These are phyloP conservation scores for Vishniacozyma victoriae DNA, from an alignment of 768 basidiomycete species.

Conservation along the genomic window DNA sequence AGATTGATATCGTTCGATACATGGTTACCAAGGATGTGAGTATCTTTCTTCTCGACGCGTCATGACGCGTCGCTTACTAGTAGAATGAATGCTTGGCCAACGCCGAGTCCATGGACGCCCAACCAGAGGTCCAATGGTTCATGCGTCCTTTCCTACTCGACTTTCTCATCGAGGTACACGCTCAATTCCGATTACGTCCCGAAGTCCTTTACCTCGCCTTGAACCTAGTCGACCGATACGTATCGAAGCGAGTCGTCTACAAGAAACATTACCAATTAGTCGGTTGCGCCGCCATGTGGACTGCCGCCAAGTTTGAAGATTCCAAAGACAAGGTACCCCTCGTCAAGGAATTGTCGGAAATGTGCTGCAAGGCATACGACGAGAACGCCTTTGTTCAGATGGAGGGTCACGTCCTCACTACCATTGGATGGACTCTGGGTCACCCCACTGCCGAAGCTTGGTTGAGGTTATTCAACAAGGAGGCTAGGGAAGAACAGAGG, in stretches of 20 bases:
- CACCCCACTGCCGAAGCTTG: conserved; percentile 98
- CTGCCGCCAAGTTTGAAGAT: conserved; percentile 98
- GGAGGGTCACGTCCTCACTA: conserved; percentile 94
- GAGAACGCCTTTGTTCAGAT: conserved; percentile 98
- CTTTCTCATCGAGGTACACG: conserved; percentile 97
- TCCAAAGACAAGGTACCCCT: conserved; percentile 97
- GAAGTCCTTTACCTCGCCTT: conserved; percentile 97
- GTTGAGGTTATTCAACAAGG: conserved; percentile 62
- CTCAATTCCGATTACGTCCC: conserved; percentile 92
- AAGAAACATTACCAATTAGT: conserved; percentile 99
- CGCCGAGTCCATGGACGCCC: conserved; percentile 96
- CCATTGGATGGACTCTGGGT: conserved; percentile 92
- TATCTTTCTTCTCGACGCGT: conserved; percentile 9
- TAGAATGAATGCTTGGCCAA: conserved; percentile 82
- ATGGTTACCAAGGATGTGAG: conserved; percentile 99
- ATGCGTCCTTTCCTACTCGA: conserved; percentile 99
- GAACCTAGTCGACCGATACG: conserved; percentile 98
- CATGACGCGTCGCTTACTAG: neutral
- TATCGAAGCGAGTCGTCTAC: conserved; percentile 95
- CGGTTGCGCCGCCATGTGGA: conserved; percentile 97
- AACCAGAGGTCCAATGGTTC: conserved; percentile 97
- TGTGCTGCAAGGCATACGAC: conserved; percentile 95
- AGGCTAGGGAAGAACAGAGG: conserved; percentile 69
- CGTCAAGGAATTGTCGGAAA: conserved; percentile 85
- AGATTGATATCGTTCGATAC: conserved; percentile 82